These are phyloP conservation scores for Curvularia lunata DNA, from an alignment of 2,329 filamentous ascomycete species.

Conservation along the genomic window DNA sequence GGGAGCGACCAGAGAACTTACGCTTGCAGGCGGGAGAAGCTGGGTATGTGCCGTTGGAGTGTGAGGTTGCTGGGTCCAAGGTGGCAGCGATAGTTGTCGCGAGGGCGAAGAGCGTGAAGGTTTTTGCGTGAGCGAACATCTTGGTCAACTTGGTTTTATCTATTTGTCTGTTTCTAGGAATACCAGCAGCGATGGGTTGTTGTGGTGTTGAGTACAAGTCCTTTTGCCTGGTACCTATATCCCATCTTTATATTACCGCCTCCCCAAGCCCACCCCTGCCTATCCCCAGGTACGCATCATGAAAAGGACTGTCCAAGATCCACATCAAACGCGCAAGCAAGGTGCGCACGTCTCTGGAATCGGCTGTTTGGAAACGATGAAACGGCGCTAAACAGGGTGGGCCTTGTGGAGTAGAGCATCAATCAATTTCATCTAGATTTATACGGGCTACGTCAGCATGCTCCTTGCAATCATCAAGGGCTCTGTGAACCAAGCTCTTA, in stretches of 20 bases:
- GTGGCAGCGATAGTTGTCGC: conserved; percentile 38
- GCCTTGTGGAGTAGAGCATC: not conserved
- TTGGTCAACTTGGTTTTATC: not conserved
- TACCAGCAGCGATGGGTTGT: not conserved
- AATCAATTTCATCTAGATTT: not conserved
- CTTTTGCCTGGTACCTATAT: not conserved
- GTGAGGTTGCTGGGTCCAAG: conserved; percentile 46
- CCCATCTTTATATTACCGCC: not conserved
- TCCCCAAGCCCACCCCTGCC: too few relatives aligned
- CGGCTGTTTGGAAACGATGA: conserved; percentile 1
- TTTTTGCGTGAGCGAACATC: conserved; percentile 7
- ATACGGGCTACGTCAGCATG: not conserved
- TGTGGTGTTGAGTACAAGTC: not conserved
- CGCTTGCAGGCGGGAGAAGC: conserved; percentile 33
- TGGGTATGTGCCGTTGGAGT: conserved; percentile 47
- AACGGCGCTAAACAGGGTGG: conserved; percentile 4
- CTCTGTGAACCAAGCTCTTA: not conserved
- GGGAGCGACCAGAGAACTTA: not conserved
- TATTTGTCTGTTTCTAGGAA: too few relatives aligned
- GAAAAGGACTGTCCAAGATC: not conserved
- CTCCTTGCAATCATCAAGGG: not conserved
- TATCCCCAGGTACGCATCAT: not conserved
- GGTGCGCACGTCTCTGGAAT: not conserved
- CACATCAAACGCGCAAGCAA: not conserved
- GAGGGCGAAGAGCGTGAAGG: conserved; percentile 20